Conservation (phyloP, 306 rosid genomes). For the Rosa persica region DNA sequence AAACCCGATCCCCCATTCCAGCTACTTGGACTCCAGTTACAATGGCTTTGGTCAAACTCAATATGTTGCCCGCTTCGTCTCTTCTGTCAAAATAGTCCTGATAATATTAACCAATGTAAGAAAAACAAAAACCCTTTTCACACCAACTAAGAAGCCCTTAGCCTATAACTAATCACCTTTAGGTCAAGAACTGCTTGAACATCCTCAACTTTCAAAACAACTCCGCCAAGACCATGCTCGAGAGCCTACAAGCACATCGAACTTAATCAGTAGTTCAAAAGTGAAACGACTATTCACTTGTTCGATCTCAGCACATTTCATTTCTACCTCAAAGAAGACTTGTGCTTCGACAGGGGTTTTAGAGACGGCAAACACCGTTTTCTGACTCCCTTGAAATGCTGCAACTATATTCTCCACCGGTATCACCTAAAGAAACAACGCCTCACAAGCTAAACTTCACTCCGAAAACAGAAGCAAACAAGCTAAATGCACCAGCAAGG, state of each 20-base stretch:
- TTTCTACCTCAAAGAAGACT: conserved; percentile 73
- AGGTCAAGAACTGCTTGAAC: conserved; percentile 66
- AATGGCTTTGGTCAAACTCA: conserved; percentile 74
- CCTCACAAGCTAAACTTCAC: neutral
- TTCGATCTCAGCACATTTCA: neutral
- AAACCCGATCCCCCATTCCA: conserved; percentile 97
- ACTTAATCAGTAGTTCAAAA: neutral
- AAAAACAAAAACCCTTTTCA: conserved; percentile 18
- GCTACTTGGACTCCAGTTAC: conserved; percentile 59
- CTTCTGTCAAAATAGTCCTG: conserved; percentile 91
- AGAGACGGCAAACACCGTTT: conserved; percentile 67
- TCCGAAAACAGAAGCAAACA: neutral
- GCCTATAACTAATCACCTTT: conserved; percentile 55
- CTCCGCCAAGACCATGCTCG: conserved; percentile 87
- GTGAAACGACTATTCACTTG: neutral
- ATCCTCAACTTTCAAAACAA: conserved; percentile 75
- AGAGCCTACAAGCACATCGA: conserved; percentile 55
- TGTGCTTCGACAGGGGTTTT: conserved; percentile 61
- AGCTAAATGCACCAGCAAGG: neutral
- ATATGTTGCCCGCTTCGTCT: conserved; percentile 53
- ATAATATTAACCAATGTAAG: conserved; percentile 42
- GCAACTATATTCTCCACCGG: conserved; percentile 95
- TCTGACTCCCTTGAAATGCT: conserved; percentile 72
- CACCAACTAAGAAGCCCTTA: conserved; percentile 23
- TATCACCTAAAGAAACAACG: conserved; percentile 53